Conservation (phyloP, 352 stramenopile species). For the Saprolegnia parasitica region DNA sequence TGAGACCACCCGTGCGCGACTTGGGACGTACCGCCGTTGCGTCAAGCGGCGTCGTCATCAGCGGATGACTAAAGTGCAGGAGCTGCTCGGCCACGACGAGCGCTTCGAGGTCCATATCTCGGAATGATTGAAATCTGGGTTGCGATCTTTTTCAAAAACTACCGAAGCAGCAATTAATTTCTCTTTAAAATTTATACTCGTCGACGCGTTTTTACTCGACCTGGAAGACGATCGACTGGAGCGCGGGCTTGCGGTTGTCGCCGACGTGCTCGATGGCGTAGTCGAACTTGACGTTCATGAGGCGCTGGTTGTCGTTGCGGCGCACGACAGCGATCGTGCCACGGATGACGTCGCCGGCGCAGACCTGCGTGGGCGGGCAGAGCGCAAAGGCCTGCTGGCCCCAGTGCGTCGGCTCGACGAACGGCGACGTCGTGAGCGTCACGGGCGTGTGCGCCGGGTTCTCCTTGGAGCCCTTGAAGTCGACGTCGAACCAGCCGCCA, state of each 20-base stretch:
- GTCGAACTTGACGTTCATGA: slow-evolving; percentile 87
- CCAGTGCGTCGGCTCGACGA: slow-evolving; percentile 85
- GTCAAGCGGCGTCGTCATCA: neutral
- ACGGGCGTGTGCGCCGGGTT: slow-evolving; percentile 74
- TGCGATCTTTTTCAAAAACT: neutral
- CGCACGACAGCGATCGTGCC: slow-evolving; percentile 70
- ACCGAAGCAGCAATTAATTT: neutral
- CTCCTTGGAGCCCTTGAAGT: slow-evolving; percentile 91
- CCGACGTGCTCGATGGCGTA: slow-evolving; percentile 64
- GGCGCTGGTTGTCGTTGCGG: slow-evolving; percentile 78
- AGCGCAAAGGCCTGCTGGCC: slow-evolving; percentile 83
- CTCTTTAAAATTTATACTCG: neutral
- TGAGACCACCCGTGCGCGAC: too few relatives aligned
- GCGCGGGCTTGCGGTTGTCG: slow-evolving; percentile 39
- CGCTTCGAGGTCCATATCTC: neutral
- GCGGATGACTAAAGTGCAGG: neutral
- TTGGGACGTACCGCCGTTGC: too few relatives aligned
- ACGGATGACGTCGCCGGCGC: slow-evolving; percentile 66
- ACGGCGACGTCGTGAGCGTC: slow-evolving; percentile 88
- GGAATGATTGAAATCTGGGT: neutral
- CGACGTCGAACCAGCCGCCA: slow-evolving; percentile 99
- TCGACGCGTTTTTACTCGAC: slow-evolving; percentile 54
- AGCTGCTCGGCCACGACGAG: neutral
- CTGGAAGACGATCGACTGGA: slow-evolving; percentile 67
- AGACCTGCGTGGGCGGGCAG: slow-evolving; percentile 79